Conservation (phyloP, 2,329 filamentous ascomycete genomes). For the Stromatinia cepivora region DNA sequence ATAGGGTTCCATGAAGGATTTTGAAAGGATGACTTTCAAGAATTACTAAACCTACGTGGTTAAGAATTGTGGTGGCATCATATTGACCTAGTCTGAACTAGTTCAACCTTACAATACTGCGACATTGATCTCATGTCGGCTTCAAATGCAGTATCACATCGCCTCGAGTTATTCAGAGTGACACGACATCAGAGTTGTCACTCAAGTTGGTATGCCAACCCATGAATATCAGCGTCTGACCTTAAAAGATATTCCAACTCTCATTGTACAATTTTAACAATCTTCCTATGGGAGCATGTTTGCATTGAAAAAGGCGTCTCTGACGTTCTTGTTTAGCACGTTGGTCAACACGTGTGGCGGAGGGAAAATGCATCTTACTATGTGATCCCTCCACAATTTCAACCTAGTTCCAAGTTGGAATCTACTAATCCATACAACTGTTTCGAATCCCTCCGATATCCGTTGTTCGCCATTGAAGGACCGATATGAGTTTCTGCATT, state of each 20-base stretch:
- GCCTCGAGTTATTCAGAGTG: slow-evolving; percentile 17
- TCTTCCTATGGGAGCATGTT: not conserved
- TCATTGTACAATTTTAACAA: not conserved
- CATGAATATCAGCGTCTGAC: slow-evolving; percentile 20
- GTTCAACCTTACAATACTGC: not conserved
- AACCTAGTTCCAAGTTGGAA: slow-evolving; percentile 20
- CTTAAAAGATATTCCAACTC: not conserved
- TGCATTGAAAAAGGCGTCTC: slow-evolving; percentile 14
- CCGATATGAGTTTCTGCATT: slow-evolving; percentile 23
- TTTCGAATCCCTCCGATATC: slow-evolving; percentile 5
- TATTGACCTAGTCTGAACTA: not conserved
- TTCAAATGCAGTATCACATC: slow-evolving; percentile 12
- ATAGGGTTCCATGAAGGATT: not conserved
- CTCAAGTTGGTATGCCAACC: slow-evolving; percentile 10
- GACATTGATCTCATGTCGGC: slow-evolving; percentile 20
- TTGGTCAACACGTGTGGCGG: slow-evolving; percentile 15
- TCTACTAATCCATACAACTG: slow-evolving; percentile 10
- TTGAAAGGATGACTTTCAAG: not conserved
- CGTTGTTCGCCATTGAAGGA: slow-evolving; percentile 22
- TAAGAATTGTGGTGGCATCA: not conserved
- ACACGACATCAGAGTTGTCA: slow-evolving; percentile 12
- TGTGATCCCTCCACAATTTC: slow-evolving; percentile 6
- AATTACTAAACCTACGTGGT: slow-evolving; percentile 3
- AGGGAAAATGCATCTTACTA: slow-evolving; percentile 5
- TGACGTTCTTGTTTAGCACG: slow-evolving; percentile 2